Percentiles rank a stretch among this genome's conserved stretches.
Conservation (phyloP, 1,284 basidiomycete genomes). For the Sanghuangporus weigelae region DNA sequence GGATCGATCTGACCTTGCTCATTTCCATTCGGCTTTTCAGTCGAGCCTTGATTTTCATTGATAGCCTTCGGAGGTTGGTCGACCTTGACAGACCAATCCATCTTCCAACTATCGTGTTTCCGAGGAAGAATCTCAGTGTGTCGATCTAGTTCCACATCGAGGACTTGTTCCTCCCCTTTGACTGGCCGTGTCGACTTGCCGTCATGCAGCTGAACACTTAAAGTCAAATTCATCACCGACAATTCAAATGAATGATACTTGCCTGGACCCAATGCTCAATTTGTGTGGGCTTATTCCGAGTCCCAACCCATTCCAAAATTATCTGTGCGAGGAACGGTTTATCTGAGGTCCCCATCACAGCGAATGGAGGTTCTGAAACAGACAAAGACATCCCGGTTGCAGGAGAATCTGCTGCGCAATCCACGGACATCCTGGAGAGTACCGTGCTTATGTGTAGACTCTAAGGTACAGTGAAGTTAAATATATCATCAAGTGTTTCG, state of each 20-base stretch:
- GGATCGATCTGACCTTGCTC: slow-evolving; percentile 5
- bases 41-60: neutral
- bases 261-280: slow-evolving; percentile 78
- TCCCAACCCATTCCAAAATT: slow-evolving; percentile 45
- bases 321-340: slow-evolving; percentile 61
- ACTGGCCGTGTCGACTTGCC: slow-evolving; percentile 41
- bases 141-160: slow-evolving; percentile 68
- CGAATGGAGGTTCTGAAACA: slow-evolving; percentile 49
- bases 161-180: slow-evolving; percentile 62
- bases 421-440: slow-evolving; percentile 45
- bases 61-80: neutral
- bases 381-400: slow-evolving; percentile 33
- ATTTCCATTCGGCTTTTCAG: neutral
- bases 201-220: slow-evolving; percentile 48
- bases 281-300: slow-evolving; percentile 36
- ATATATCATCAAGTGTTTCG: neutral
- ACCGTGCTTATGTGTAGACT: slow-evolving; percentile 49
- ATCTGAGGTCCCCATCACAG: slow-evolving; percentile 48
- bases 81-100: slow-evolving; percentile 20
- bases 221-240: neutral
- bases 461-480: slow-evolving; percentile 27
- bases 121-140: slow-evolving; percentile 46
- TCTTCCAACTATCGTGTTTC: slow-evolving; percentile 16
- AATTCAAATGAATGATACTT: slow-evolving; percentile 19
- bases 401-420: slow-evolving; percentile 36